Base-by-base conservation (phyloP, 331 rosid species). In the Ulmus americana region DNA sequence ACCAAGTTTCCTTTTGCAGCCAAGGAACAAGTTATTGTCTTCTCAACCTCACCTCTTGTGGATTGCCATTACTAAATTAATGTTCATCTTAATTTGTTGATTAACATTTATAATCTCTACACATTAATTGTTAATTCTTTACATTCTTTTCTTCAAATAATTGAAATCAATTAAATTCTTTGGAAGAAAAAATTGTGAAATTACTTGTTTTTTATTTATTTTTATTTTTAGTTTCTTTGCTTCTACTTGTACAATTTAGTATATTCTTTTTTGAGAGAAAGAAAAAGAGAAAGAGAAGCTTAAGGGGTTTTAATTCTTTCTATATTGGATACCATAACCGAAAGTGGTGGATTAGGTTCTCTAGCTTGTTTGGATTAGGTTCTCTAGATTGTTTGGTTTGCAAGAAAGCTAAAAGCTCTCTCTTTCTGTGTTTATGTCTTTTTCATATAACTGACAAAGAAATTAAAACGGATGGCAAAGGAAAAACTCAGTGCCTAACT, bases 1-100 rank as follows among this genome's bases (percentile, higher is more conserved):
- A 56, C 73, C 71, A 78, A 82, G 41, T 64, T 79, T 55, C 60
- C 81, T 3, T 86, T 82, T 73, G 67, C 65, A 38, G 43, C 82
- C 45, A 79, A 79, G 44, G 88, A 81, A n/a, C 87, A 80, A 56
- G 83, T 87, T 64, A 73, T 83, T 72, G 85, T 71, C 44, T 82
- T 91, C 79, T 82, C 95, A 13, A 70, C 96, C 7, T 74, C 95
- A 38, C 76, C 95, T 65, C 54, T 88, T 68, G 91, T 91, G 82
- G 91, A 85, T 84, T 90, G 97, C 72, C 95, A 87, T 75, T 83
- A 87, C 78, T 90, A 45, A 50, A 39, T 40, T 15, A 10, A 52
- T 56, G 16, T 28, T 56, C 44, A 55, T 20, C 6, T 20, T 28
- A 28, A 28, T 28, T 28, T 28, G 35, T 28, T 28, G 3, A 28